Conservation (phyloP, 192 early-diverging fungal genomes). For the Podila epicladia region DNA sequence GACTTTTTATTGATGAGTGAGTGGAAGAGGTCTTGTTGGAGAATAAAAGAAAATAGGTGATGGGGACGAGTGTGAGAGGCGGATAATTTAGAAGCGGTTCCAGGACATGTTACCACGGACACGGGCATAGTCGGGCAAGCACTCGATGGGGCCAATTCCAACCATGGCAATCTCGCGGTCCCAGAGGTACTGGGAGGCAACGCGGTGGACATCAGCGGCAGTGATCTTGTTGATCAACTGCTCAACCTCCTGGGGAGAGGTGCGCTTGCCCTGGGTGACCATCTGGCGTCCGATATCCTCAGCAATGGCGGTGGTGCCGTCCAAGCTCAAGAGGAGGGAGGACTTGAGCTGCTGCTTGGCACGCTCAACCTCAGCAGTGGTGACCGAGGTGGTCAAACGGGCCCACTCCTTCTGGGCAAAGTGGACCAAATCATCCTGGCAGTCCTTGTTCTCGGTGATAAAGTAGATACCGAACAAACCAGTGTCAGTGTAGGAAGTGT, state of each 20-base stretch:
- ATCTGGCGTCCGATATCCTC: slow-evolving; percentile 99
- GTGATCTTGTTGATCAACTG: slow-evolving; percentile 85
- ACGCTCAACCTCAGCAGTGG: slow-evolving; percentile 92
- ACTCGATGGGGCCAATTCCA: slow-evolving; percentile 90
- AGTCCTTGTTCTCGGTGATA: slow-evolving; percentile 81
- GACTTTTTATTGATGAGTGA: too few species aligned
- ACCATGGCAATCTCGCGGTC: slow-evolving; percentile 84
- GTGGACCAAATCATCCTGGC: slow-evolving; percentile 89
- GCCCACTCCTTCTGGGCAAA: slow-evolving; percentile 94
- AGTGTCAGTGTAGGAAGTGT: slow-evolving; percentile 98
- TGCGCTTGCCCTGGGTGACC: slow-evolving; percentile 90
- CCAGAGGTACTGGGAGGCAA: slow-evolving; percentile 89
- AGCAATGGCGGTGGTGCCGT: slow-evolving; percentile 94
- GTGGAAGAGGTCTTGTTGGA: not conserved
- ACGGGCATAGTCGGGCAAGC: slow-evolving; percentile 89
- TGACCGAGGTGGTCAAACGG: slow-evolving; percentile 85
- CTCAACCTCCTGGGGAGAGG: slow-evolving; percentile 91
- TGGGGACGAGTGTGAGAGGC: not conserved
- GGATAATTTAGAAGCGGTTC: slow-evolving; percentile 68
- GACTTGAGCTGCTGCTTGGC: slow-evolving; percentile 99
- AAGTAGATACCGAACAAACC: slow-evolving; percentile 98
- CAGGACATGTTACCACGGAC: slow-evolving; percentile 89
- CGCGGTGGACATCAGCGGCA: slow-evolving; percentile 86
- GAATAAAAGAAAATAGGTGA: not conserved
- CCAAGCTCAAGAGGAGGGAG: slow-evolving; percentile 86